phyloP scores from a whole-genome alignment of 164 flowering plant species.

The Magnolia sinica region DNA sequence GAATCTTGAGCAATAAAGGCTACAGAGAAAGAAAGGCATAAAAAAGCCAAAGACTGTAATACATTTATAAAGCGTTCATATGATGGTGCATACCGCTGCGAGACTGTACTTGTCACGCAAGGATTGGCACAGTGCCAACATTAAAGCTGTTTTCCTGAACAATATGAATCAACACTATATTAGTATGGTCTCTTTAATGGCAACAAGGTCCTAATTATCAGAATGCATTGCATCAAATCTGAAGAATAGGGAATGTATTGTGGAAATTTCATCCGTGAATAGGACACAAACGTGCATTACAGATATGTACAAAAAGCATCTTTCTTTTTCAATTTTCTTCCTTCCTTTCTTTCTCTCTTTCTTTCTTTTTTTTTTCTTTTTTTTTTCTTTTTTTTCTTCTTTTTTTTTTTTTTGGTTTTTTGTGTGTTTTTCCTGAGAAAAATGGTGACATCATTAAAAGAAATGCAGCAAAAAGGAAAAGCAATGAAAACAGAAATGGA shows the following conservation, averaged over 20 bases:
- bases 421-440: too few relatives aligned
- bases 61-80: not conserved
- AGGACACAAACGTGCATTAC: too few relatives aligned
- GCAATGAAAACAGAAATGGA: too few relatives aligned
- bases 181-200: not conserved
- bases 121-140: conserved; percentile 73
- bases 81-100: conserved; percentile 69
- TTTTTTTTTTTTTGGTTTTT: too few relatives aligned
- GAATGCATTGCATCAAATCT: not conserved
- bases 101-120: conserved; percentile 93
- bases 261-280: too few relatives aligned
- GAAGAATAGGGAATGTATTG: not conserved
- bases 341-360: too few relatives aligned
- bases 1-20: not conserved
- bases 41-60: not conserved
- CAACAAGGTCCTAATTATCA: not conserved
- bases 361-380: too few relatives aligned
- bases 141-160: conserved; percentile 91
- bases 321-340: too few relatives aligned
- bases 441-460: too few relatives aligned
- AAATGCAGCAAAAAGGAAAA: too few relatives aligned
- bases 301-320: too few relatives aligned
- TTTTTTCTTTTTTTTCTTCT: too few relatives aligned
- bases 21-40: not conserved
- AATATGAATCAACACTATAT: not conserved